phyloP scores from a whole-genome alignment of 768 basidiomycete species.

The Amanita pallidorosea region DNA sequence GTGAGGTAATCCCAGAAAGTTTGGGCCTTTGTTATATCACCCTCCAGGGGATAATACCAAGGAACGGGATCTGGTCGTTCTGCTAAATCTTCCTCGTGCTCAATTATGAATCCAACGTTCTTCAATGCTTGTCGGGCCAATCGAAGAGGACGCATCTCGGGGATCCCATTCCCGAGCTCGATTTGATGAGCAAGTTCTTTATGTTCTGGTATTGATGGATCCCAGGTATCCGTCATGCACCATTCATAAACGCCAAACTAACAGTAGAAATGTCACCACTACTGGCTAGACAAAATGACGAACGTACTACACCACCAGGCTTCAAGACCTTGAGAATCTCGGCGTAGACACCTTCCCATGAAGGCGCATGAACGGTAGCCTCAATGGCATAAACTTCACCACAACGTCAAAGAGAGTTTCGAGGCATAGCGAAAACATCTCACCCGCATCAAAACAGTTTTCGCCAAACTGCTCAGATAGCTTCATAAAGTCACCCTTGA shows the following conservation, averaged over 20 bases:
- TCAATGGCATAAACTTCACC: slow-evolving; percentile 86
- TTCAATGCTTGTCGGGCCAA: slow-evolving; percentile 67
- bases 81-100: slow-evolving; percentile 92
- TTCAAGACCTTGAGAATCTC: slow-evolving; percentile 91
- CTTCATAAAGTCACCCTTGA: slow-evolving; percentile 96
- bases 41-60: slow-evolving; percentile 98
- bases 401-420: slow-evolving; percentile 4
- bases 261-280: slow-evolving; percentile 2
- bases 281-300: background rate
- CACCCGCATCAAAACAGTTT: slow-evolving; percentile 89
- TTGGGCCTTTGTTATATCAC: slow-evolving; percentile 87
- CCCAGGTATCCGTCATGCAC: slow-evolving; percentile 96
- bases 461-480: slow-evolving; percentile 85
- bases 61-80: slow-evolving; percentile 65
- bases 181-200: slow-evolving; percentile 86
- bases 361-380: slow-evolving; percentile 93
- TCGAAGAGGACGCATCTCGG: slow-evolving; percentile 82
- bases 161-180: slow-evolving; percentile 94
- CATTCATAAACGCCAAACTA: slow-evolving; percentile 99
- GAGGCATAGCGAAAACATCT: background rate
- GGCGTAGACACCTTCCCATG: slow-evolving; percentile 91
- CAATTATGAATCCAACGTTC: slow-evolving; percentile 77
- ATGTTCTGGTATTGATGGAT: slow-evolving; percentile 76
- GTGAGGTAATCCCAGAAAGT: slow-evolving; percentile 87
- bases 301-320: slow-evolving; percentile 85